Evolutionary conservation across 2,329 filamentous ascomycete species (phyloP).

Genomic region (Colletotrichum camelliae): DNA sequence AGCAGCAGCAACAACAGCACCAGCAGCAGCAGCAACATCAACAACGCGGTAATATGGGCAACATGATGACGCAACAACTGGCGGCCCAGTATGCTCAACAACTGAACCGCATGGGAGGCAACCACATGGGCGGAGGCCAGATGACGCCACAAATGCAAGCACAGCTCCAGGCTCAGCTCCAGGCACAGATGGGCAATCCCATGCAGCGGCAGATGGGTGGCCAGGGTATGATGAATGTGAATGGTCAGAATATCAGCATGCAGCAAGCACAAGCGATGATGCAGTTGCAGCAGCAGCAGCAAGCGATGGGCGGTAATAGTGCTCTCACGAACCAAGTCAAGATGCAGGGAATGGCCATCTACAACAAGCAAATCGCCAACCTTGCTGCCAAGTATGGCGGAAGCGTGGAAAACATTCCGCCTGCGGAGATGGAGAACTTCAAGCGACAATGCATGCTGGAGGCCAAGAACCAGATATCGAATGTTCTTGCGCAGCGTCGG

Average conservation of each 20-base stretch:
- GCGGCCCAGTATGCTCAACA: constrained; percentile 50
- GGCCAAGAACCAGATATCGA: constrained; percentile 41
- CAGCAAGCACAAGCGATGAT: constrained; percentile 49
- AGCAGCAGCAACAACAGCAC: constrained; percentile 39
- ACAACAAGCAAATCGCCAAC: constrained; percentile 39
- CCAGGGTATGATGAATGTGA: constrained; percentile 45
- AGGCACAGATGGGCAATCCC: constrained; percentile 42
- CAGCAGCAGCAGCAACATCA: constrained; percentile 36
- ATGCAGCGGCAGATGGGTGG: constrained; percentile 41
- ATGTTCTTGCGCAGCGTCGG: constrained; percentile 35
- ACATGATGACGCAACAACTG: constrained; percentile 47
- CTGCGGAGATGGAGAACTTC: constrained; percentile 48
- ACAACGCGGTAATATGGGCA: constrained; percentile 36
- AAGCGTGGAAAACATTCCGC: constrained; percentile 47
- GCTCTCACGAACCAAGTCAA: constrained; percentile 33
- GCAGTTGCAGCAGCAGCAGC: constrained; percentile 38
- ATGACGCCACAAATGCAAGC: constrained; percentile 44
- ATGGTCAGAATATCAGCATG: constrained; percentile 39
- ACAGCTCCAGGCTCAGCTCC: constrained; percentile 30
- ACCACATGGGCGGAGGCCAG: constrained; percentile 32
- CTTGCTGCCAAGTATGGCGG: constrained; percentile 45
- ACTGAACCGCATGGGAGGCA: constrained; percentile 46
- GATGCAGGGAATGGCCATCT: constrained; percentile 42
- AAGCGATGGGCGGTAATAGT: constrained; percentile 36
- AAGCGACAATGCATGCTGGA: constrained; percentile 45